These are phyloP conservation scores for Aspergillus spinulosporus DNA, from an alignment of 2,329 filamentous ascomycete species.

Conservation along the genomic window DNA sequence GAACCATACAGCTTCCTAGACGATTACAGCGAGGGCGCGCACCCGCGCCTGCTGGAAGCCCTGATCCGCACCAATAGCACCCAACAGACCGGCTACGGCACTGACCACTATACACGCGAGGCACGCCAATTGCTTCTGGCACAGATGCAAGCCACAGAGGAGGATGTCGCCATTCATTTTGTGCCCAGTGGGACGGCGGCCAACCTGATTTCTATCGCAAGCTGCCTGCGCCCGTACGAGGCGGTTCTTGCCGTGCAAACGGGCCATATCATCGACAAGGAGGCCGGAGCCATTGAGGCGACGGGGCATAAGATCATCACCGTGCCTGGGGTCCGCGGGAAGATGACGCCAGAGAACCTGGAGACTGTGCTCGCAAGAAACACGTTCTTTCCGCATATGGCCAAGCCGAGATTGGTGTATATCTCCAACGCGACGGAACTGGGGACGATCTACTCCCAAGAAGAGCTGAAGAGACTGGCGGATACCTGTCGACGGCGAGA, in stretches of 20 bases:
- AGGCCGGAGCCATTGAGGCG: constrained; percentile 55
- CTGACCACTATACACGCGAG: constrained; percentile 47
- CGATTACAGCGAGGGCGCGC: constrained; percentile 56
- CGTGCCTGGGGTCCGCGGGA: constrained; percentile 49
- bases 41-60: constrained; percentile 52
- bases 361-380: constrained; percentile 49
- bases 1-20: constrained; percentile 50
- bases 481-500: constrained; percentile 44
- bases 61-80: constrained; percentile 47
- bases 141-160: constrained; percentile 31
- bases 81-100: constrained; percentile 52
- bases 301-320: constrained; percentile 56
- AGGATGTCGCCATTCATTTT: constrained; percentile 52
- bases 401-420: constrained; percentile 54
- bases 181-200: constrained; percentile 55
- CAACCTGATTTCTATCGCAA: constrained; percentile 55
- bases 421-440: constrained; percentile 55
- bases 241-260: constrained; percentile 53
- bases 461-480: constrained; percentile 47
- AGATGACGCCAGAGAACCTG: constrained; percentile 49
- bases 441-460: constrained; percentile 51
- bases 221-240: constrained; percentile 53
- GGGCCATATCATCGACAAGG: constrained; percentile 52
- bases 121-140: constrained; percentile 47
- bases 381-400: constrained; percentile 55